Evolutionary conservation across 805 yeast genomes (phyloP), one percentile per base, ranked within the genome.

Genomic region (Naumovozyma castellii): DNA sequence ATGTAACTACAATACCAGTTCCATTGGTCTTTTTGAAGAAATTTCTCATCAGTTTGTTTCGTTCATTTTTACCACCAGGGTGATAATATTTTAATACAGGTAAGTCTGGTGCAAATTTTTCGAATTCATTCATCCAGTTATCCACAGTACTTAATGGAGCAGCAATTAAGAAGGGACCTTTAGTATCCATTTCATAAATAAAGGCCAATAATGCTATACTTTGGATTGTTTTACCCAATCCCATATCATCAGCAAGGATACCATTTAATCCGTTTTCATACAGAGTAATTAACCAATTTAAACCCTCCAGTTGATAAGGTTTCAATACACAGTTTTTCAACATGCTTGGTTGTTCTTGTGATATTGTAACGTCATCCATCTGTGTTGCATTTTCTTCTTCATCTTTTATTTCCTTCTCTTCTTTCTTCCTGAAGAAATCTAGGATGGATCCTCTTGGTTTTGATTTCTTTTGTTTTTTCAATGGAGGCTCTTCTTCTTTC

Each of bases 241-340:
- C 97, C 98, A 90, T 90, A 59, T 90, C 97, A 63, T 92, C 97
- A 0, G 97, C 97, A 16, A 92, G 65, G 28, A 92, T 88, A 2
- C 97, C 98, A 59, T 90, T 90, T 20, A 90, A 67, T 0, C 97
- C 98, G 60, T 90, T 92, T 55, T 88, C 94, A 57, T 83, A 92
- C 18, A 90, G 63, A 0, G 95, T 81, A 12, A 80, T 73, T 32
- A 92, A 64, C 97, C 97, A 90, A 47, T 85, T 87, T 41, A 90
- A 71, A 1, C 97, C 98, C 41, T 83, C 87, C 15, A 85, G 59
- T 61, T 90, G 98, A 55, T 92, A 87, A 20, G 78, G 82, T 53
- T 86, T 85, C 69, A 90, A 66, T 0, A 54, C 53, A 22, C 85
- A 84, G 5, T 78, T 77, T 1, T 72, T 61, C 13, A 80, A 51